phyloP scores from a whole-genome alignment of 1,139 yeast species.

The Candida sanyaensis region DNA sequence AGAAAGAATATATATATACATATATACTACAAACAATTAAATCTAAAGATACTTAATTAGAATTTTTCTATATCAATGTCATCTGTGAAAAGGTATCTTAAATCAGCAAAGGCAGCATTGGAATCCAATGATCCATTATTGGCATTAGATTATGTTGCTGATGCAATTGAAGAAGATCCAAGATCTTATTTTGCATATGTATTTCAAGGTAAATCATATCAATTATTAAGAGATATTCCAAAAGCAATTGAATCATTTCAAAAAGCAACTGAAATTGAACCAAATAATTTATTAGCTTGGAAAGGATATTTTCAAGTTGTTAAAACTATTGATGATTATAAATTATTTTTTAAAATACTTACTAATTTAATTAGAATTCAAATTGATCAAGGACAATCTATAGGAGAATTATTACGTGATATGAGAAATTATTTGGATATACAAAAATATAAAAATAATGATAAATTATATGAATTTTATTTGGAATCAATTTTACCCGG shows the following conservation, averaged over 20 bases:
- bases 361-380: constrained; percentile 22
- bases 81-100: constrained; percentile 47
- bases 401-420: constrained; percentile 50
- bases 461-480: constrained; percentile 44
- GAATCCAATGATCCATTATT: constrained; percentile 57
- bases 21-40: too few species aligned
- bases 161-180: constrained; percentile 56
- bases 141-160: constrained; percentile 53
- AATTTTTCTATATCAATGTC: constrained; percentile 12
- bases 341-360: constrained; percentile 49
- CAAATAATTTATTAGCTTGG: constrained; percentile 69
- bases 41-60: too few species aligned
- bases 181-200: constrained; percentile 65
- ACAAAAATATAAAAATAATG: constrained; percentile 31
- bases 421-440: constrained; percentile 45
- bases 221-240: constrained; percentile 36
- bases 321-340: constrained; percentile 37
- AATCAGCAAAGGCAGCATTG: constrained; percentile 62
- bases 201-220: constrained; percentile 61
- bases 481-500: constrained; percentile 65
- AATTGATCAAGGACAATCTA: constrained; percentile 34
- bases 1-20: too few species aligned
- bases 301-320: constrained; percentile 65
- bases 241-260: constrained; percentile 53
- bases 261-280: constrained; percentile 58